These are phyloP conservation scores for Podospora didyma DNA, from an alignment of 495 filamentous ascomycete species.

Conservation along the genomic window DNA sequence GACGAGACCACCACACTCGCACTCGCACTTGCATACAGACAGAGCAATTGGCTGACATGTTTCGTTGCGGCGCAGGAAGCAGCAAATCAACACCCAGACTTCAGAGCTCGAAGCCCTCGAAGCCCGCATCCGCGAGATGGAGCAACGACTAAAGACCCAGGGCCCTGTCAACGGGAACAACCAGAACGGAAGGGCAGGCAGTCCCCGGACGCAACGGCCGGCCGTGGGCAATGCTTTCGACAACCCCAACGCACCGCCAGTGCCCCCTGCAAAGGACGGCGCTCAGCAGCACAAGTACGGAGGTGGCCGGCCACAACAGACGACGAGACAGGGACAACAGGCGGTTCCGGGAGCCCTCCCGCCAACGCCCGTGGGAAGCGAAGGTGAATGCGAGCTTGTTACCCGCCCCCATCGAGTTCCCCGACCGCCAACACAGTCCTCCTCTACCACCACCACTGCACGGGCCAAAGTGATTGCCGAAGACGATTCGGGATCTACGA, in stretches of 20 bases:
- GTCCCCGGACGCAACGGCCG: conserved; percentile 30
- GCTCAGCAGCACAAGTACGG: conserved; percentile 22
- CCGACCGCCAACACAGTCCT: conserved; percentile 10
- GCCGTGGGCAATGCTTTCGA: conserved; percentile 29
- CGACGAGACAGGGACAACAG: conserved; percentile 38
- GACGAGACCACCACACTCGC: conserved; percentile 1
- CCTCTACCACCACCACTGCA: conserved; percentile 3
- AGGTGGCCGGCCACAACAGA: conserved; percentile 35
- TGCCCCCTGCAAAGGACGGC: conserved; percentile 19
- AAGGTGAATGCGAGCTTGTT: conserved; percentile 52
- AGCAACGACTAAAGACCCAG: conserved; percentile 64
- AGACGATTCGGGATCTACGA: conserved; percentile 22
- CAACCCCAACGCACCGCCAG: conserved; percentile 13
- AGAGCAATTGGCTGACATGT: conserved; percentile 6
- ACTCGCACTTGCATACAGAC: neutral
- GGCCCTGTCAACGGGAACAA: conserved; percentile 4
- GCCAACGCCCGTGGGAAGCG: conserved; percentile 53
- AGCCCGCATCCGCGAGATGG: conserved; percentile 76
- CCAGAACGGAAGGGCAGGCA: conserved; percentile 17
- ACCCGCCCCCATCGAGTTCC: conserved; percentile 15
- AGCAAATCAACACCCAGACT: conserved; percentile 65
- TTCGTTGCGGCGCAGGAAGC: conserved; percentile 49
- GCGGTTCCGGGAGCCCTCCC: conserved; percentile 48
- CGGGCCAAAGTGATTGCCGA: conserved; percentile 1
- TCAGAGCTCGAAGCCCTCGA: conserved; percentile 84